phyloP scores from a whole-genome alignment of 176 grass and related monocot species.

The Elymus sibiricus region DNA sequence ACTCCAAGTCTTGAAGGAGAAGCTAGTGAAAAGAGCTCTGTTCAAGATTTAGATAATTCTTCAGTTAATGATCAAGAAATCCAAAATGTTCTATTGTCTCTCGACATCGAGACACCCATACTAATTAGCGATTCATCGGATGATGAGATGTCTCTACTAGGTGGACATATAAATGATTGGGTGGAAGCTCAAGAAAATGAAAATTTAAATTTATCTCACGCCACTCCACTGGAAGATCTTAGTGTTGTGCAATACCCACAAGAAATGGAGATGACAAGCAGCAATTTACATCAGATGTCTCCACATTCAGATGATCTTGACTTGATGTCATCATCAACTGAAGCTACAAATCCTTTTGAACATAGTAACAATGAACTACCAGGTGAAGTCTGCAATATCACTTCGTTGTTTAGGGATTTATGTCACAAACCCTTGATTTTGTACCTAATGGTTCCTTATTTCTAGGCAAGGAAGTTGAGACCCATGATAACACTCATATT shows the following conservation, averaged over 20 bases:
- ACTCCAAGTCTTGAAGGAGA: constrained; percentile 24
- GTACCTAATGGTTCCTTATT: background rate
- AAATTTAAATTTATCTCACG: background rate
- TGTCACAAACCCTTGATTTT: background rate
- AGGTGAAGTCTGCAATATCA: constrained; percentile 16
- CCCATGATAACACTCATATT: constrained; percentile 23
- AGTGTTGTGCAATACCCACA: constrained; percentile 26
- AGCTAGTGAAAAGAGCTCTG: constrained; percentile 38
- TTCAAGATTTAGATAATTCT: constrained; percentile 42
- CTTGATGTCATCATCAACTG: constrained; percentile 24
- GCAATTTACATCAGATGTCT: constrained; percentile 24
- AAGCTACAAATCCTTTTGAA: constrained; percentile 31
- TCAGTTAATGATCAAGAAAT: constrained; percentile 42
- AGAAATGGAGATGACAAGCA: constrained; percentile 35
- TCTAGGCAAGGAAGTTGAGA: constrained; percentile 33
- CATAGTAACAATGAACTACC: constrained; percentile 18
- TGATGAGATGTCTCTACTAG: constrained; percentile 38
- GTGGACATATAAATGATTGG: constrained; percentile 30
- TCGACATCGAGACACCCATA: constrained; percentile 24
- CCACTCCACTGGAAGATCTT: background rate
- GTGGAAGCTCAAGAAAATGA: constrained; percentile 22
- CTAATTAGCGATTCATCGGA: constrained; percentile 47
- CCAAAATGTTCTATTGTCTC: background rate
- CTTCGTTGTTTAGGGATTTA: background rate
- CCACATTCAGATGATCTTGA: constrained; percentile 40